Conservation (phyloP, 2,329 filamentous ascomycete species). For the Apiospora marii region DNA sequence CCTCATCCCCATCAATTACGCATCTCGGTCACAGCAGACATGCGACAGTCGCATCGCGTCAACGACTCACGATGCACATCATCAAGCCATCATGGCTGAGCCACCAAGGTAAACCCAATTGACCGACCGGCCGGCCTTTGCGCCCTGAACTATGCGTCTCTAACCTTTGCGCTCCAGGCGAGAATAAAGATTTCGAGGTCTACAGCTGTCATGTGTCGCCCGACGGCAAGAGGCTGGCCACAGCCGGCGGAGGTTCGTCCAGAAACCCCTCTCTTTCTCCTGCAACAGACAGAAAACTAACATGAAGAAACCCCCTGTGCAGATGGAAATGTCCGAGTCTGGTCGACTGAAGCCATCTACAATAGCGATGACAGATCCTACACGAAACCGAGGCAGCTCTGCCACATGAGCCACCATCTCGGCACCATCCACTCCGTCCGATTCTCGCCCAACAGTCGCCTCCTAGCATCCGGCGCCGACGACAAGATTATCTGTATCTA, state of each 20-base stretch:
- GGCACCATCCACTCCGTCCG: constrained; percentile 97
- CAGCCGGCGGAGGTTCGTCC: constrained; percentile 84
- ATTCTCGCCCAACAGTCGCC: constrained; percentile 94
- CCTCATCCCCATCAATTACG: not conserved
- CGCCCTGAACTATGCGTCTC: not conserved
- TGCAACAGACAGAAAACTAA: constrained; percentile 20
- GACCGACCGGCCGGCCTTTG: not conserved
- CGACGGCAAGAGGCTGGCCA: constrained; percentile 89
- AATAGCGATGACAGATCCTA: constrained; percentile 77
- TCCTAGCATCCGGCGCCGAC: constrained; percentile 95
- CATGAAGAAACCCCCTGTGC: constrained; percentile 33
- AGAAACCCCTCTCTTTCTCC: not conserved
- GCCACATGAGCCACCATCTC: constrained; percentile 97
- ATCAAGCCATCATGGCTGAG: constrained; percentile 96
- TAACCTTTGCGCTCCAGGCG: constrained; percentile 61
- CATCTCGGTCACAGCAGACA: constrained; percentile 32
- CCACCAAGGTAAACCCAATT: constrained; percentile 75
- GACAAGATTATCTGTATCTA: constrained; percentile 99
- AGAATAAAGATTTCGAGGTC: constrained; percentile 98
- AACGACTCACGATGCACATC: constrained; percentile 71
- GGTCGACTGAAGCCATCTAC: constrained; percentile 94
- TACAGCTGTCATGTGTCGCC: constrained; percentile 98
- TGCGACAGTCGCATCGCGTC: constrained; percentile 39
- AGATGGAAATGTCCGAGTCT: constrained; percentile 97
- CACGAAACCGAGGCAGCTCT: constrained; percentile 87